phyloP scores from a whole-genome alignment of 768 basidiomycete species.

The Sarcomyxa edulis region DNA sequence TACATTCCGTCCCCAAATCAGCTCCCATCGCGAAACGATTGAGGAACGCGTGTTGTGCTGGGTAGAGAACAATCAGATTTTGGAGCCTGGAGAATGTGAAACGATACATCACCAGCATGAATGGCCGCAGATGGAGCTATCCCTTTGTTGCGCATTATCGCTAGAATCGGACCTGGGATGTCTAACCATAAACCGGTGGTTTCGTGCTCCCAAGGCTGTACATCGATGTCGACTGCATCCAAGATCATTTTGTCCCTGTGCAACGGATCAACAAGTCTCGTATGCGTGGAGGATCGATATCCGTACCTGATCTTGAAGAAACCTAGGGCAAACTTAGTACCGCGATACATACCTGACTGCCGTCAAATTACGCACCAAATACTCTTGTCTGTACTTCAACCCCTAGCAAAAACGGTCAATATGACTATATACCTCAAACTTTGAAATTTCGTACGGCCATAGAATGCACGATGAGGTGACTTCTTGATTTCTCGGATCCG shows the following conservation, averaged over 20 bases:
- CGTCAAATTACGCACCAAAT: conserved; percentile 62
- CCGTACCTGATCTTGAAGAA: conserved; percentile 74
- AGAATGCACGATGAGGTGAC: conserved; percentile 55
- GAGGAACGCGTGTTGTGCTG: conserved; percentile 80
- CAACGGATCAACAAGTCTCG: background rate
- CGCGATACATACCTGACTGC: too few species aligned
- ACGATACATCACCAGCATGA: too few species aligned
- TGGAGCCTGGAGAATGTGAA: too few species aligned
- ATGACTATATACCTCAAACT: background rate
- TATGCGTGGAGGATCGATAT: background rate
- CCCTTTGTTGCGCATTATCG: conserved; percentile 44
- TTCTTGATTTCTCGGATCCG: conserved; percentile 63
- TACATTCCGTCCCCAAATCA: conserved; percentile 82
- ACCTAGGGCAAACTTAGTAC: conserved; percentile 40
- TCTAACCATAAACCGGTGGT: conserved; percentile 80
- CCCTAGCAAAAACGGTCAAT: conserved; percentile 29
- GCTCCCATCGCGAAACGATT: conserved; percentile 67
- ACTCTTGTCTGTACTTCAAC: conserved; percentile 64
- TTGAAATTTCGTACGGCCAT: conserved; percentile 53
- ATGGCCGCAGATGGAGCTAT: conserved; percentile 76
- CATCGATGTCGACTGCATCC: conserved; percentile 74
- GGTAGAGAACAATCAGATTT: too few species aligned
- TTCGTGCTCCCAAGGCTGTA: conserved; percentile 69
- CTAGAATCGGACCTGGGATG: conserved; percentile 48
- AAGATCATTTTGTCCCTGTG: conserved; percentile 57